Evolutionary conservation across 2,329 filamentous ascomycete species (phyloP).

Genomic region (Pseudocercospora musae): DNA sequence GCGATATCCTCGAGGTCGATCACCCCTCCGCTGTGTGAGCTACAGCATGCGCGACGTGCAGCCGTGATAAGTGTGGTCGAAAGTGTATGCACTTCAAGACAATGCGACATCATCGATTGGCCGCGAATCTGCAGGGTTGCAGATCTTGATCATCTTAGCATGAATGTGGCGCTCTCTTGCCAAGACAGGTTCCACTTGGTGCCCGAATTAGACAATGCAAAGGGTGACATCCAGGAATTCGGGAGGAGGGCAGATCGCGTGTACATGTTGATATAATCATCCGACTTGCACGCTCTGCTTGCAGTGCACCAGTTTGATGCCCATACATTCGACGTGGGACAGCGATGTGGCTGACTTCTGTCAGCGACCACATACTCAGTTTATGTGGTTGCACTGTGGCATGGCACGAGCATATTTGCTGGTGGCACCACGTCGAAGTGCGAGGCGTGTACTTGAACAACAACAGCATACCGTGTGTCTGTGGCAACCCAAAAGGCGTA

Average conservation of each 20-base stretch:
- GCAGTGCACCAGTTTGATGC: background rate
- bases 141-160: conserved; percentile 16
- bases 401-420: background rate
- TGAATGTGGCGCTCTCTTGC: background rate
- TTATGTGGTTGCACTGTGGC: background rate
- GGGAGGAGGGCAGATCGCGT: background rate
- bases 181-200: background rate
- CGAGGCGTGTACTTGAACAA: background rate
- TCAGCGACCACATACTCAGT: background rate
- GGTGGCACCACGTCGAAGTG: background rate
- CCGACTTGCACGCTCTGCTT: background rate
- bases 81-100: background rate
- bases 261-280: background rate
- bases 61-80: background rate
- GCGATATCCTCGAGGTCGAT: background rate
- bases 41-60: conserved; percentile 2
- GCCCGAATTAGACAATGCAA: background rate
- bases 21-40: conserved; percentile 3
- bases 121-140: background rate
- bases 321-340: background rate
- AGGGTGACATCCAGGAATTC: background rate
- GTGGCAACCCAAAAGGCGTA: background rate
- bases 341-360: background rate
- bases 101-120: conserved; percentile 2
- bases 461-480: background rate